phyloP scores from a whole-genome alignment of 164 flowering plant species.

The Magnolia sinica region DNA sequence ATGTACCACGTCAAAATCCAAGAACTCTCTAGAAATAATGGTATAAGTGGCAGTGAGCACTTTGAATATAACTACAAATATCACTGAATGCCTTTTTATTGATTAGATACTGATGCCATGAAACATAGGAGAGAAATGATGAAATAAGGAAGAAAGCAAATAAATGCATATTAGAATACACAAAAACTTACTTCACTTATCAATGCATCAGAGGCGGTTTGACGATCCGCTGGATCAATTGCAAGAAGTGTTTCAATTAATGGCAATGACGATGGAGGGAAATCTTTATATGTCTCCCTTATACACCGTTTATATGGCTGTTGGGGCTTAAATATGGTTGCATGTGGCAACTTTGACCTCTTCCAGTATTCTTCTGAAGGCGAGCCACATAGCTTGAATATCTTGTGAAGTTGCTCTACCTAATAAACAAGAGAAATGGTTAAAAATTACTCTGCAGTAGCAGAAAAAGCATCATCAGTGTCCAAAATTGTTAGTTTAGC shows the following conservation, averaged over 20 bases:
- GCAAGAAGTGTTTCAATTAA: constrained; percentile 43
- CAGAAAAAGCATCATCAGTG: neutral
- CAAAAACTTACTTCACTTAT: constrained; percentile 33
- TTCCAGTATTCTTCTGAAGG: constrained; percentile 65
- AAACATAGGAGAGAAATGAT: neutral
- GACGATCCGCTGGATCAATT: constrained; percentile 46
- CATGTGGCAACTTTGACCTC: constrained; percentile 54
- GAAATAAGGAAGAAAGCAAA: no score
- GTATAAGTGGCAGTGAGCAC: no score
- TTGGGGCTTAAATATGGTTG: constrained; percentile 56
- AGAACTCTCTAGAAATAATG: no score
- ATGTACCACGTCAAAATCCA: no score
- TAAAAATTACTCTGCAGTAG: neutral
- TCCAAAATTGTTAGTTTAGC: no score
- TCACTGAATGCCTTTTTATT: no score
- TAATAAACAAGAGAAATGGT: constrained; percentile 14
- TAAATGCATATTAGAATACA: neutral
- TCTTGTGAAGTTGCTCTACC: constrained; percentile 70
- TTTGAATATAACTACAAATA: no score
- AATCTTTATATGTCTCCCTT: constrained; percentile 56
- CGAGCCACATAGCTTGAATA: constrained; percentile 67
- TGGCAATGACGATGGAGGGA: constrained; percentile 53
- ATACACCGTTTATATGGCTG: constrained; percentile 52
- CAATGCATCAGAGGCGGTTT: constrained; percentile 38
- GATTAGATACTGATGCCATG: no score